Evolutionary conservation across 1,139 yeast genomes (phyloP).

Genomic region (Wickerhamomyces sp.): DNA sequence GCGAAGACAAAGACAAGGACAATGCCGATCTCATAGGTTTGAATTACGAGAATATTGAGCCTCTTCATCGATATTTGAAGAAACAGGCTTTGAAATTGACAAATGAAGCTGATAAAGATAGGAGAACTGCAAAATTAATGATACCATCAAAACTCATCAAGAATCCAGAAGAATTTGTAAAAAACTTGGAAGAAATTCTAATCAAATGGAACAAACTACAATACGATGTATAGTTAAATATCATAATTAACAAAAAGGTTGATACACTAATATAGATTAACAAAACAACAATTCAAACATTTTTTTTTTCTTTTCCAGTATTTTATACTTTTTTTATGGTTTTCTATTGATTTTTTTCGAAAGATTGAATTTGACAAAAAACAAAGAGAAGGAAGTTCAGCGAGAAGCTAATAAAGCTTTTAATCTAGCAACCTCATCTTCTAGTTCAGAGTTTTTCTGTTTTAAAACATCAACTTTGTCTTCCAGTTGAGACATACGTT

Average conservation of each 20-base stretch:
- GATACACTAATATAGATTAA: background rate
- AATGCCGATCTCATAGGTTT: background rate
- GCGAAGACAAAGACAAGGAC: slow-evolving; percentile 3
- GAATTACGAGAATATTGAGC: background rate
- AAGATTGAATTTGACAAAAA: background rate
- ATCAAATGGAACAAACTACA: no score
- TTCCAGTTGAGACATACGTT: slow-evolving; percentile 82
- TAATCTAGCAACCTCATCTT: slow-evolving; percentile 55
- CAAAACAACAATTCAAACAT: background rate
- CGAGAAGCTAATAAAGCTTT: slow-evolving; percentile 38
- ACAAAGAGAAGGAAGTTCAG: background rate
- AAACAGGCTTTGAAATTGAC: slow-evolving; percentile 3
- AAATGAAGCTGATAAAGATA: slow-evolving; percentile 18
- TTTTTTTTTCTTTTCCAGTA: background rate
- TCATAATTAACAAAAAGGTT: background rate
- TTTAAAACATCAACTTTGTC: slow-evolving; percentile 63
- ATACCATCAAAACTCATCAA: slow-evolving; percentile 17
- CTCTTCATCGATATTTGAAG: background rate
- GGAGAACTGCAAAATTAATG: slow-evolving; percentile 8
- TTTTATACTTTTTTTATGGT: background rate
- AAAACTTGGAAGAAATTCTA: slow-evolving; percentile 8
- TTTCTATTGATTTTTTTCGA: background rate
- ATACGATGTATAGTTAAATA: no score
- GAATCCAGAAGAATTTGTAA: slow-evolving; percentile 8
- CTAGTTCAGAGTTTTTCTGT: slow-evolving; percentile 49